phyloP scores from a whole-genome alignment of 2,329 filamentous ascomycete genomes.

The Paracoccidioides lutzii region DNA sequence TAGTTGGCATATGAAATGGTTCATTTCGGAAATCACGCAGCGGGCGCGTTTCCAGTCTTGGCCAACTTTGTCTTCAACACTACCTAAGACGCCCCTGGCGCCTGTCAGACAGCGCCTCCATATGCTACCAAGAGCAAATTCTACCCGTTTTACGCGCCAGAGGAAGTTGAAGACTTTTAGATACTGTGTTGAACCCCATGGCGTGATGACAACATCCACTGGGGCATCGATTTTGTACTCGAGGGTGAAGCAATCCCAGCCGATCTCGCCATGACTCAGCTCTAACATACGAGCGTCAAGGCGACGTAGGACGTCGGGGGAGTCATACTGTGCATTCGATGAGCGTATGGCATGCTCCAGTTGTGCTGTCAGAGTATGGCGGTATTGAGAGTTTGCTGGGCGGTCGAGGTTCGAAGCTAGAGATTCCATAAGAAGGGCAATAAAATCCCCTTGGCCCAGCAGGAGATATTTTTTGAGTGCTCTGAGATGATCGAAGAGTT shows the following conservation, averaged over 20 bases:
- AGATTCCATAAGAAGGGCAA: slow-evolving; percentile 92
- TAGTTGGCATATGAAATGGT: slow-evolving; percentile 91
- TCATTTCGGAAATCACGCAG: slow-evolving; percentile 89
- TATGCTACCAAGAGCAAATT: slow-evolving; percentile 79
- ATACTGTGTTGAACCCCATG: slow-evolving; percentile 90
- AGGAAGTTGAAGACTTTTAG: slow-evolving; percentile 99
- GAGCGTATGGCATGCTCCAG: slow-evolving; percentile 93
- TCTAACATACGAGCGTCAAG: slow-evolving; percentile 98
- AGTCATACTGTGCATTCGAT: slow-evolving; percentile 93
- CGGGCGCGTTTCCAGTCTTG: slow-evolving; percentile 82
- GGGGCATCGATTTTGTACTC: slow-evolving; percentile 98
- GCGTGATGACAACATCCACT: slow-evolving; percentile 91
- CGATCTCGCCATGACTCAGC: slow-evolving; percentile 88
- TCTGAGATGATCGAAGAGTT: slow-evolving; percentile 79
- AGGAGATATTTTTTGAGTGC: slow-evolving; percentile 92
- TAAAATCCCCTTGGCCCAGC: slow-evolving; percentile 92
- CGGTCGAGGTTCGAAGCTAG: slow-evolving; percentile 83
- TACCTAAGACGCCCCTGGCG: slow-evolving; percentile 75
- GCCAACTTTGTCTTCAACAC: slow-evolving; percentile 56
- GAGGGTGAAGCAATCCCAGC: slow-evolving; percentile 97
- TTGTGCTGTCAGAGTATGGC: slow-evolving; percentile 94
- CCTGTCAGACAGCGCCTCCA: slow-evolving; percentile 97
- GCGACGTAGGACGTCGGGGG: slow-evolving; percentile 75
- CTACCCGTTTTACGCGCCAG: slow-evolving; percentile 95
- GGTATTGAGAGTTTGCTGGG: slow-evolving; percentile 90